Conservation (phyloP, 768 basidiomycete species). For the Amanita exitialis region DNA sequence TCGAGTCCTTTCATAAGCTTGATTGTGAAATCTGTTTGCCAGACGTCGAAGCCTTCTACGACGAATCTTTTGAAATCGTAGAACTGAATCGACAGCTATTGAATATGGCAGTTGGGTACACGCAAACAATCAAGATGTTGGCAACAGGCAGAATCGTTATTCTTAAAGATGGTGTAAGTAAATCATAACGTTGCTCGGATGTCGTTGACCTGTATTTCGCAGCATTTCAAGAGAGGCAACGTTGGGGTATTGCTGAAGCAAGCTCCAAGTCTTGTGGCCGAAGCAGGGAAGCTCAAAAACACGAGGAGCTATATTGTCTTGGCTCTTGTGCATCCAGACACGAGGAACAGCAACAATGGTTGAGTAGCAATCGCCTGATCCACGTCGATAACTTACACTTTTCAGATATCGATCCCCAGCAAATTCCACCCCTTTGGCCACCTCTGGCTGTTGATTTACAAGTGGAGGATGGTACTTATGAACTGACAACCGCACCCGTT, state of each 20-base stretch:
- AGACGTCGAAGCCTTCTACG: conserved; percentile 74
- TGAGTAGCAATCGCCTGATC: background rate
- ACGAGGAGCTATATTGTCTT: conserved; percentile 57
- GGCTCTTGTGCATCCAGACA: conserved; percentile 55
- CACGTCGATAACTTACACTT: background rate
- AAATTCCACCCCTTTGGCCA: conserved; percentile 74
- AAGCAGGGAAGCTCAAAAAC: conserved; percentile 35
- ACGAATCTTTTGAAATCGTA: conserved; percentile 53
- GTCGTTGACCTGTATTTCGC: background rate
- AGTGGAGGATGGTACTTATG: conserved; percentile 49
- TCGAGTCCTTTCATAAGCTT: conserved; percentile 54
- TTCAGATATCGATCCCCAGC: conserved; percentile 46
- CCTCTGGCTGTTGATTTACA: conserved; percentile 36
- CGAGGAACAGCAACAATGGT: conserved; percentile 51
- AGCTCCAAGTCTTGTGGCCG: conserved; percentile 36
- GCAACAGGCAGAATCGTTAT: conserved; percentile 72
- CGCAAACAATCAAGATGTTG: conserved; percentile 61
- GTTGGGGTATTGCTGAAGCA: conserved; percentile 64
- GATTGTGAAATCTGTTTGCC: conserved; percentile 57
- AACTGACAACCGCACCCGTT: conserved; percentile 53
- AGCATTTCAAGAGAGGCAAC: conserved; percentile 73
- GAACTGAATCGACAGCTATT: conserved; percentile 55
- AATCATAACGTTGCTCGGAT: background rate
- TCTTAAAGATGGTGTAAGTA: conserved; percentile 67
- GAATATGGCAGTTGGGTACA: conserved; percentile 43